Evolutionary conservation across 2,329 filamentous ascomycete genomes (phyloP).

Genomic region (Botryosphaeria agaves): DNA sequence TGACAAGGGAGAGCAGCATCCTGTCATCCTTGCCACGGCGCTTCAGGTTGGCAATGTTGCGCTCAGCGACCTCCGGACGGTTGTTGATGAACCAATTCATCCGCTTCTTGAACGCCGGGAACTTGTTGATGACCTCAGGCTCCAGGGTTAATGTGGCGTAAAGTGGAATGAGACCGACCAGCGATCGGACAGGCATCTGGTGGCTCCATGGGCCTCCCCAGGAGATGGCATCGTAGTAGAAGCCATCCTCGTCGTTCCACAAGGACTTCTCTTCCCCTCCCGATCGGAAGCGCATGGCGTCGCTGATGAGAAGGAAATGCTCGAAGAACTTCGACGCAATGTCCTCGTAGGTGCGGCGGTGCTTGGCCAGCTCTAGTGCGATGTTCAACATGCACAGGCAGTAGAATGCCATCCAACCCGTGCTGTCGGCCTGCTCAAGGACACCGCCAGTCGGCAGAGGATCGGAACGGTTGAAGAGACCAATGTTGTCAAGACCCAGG

Average conservation of each 20-base stretch:
- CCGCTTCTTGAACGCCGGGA: conserved; percentile 84
- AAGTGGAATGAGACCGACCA: conserved; percentile 84
- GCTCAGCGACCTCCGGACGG: conserved; percentile 67
- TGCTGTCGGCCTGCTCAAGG: conserved; percentile 91
- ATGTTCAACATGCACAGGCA: conserved; percentile 96
- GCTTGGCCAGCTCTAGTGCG: conserved; percentile 83
- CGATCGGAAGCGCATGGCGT: conserved; percentile 69
- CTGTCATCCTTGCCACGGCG: conserved; percentile 82
- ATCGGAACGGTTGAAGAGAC: conserved; percentile 91
- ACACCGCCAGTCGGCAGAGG: conserved; percentile 85
- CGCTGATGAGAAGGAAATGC: conserved; percentile 94
- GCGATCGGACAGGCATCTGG: conserved; percentile 77
- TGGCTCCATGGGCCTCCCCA: conserved; percentile 90
- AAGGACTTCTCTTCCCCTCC: conserved; percentile 61
- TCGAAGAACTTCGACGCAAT: conserved; percentile 98
- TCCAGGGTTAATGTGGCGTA: conserved; percentile 87
- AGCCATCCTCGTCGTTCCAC: conserved; percentile 93
- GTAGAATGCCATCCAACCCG: conserved; percentile 98
- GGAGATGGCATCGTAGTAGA: conserved; percentile 97
- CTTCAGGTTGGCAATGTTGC: conserved; percentile 87
- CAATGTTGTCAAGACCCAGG: conserved; percentile 90
- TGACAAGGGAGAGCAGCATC: conserved; percentile 76
- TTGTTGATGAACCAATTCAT: conserved; percentile 91
- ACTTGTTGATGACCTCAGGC: conserved; percentile 79
- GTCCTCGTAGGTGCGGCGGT: conserved; percentile 88